phyloP scores from a whole-genome alignment of 371 early-diverging fungal genomes.

The Parasitella parasitica region DNA sequence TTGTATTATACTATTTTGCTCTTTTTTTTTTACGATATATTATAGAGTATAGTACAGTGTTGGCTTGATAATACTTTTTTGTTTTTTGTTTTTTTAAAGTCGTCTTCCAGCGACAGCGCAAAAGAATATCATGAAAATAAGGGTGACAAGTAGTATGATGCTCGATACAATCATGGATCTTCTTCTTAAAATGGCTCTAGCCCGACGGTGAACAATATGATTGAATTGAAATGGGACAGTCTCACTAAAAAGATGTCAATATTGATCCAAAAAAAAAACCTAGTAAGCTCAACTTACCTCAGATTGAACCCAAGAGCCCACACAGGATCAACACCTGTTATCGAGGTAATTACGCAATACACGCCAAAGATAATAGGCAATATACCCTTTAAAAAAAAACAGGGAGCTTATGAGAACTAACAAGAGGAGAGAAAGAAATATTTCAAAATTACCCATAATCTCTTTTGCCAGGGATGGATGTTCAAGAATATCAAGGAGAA shows the following conservation, averaged over 20 bases:
- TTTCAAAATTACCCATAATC: constrained; percentile 54
- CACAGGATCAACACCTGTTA: constrained; percentile 46
- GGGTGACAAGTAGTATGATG: constrained; percentile 18
- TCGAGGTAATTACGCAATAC: constrained; percentile 34
- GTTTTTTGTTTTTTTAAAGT: constrained; percentile 21
- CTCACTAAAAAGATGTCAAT: constrained; percentile 25
- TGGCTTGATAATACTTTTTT: too few relatives aligned
- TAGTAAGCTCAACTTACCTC: constrained; percentile 21
- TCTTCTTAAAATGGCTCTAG: constrained; percentile 23
- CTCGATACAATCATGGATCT: constrained; percentile 20
- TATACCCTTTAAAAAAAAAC: constrained; percentile 28
- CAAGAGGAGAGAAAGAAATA: not conserved
- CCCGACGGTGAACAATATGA: constrained; percentile 31
- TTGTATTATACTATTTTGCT: too few relatives aligned
- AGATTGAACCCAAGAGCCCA: constrained; percentile 43
- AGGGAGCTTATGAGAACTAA: not conserved
- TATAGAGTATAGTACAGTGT: not conserved
- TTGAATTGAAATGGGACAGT: constrained; percentile 45
- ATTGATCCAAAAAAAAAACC: not conserved
- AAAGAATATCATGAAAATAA: constrained; percentile 27
- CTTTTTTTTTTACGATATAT: not conserved
- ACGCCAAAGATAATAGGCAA: constrained; percentile 42
- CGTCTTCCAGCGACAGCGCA: constrained; percentile 38
- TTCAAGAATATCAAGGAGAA: constrained; percentile 62
- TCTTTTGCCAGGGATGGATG: constrained; percentile 44